Base-by-base conservation (phyloP, 345 rosid genomes). In the Corymbia maculata region DNA sequence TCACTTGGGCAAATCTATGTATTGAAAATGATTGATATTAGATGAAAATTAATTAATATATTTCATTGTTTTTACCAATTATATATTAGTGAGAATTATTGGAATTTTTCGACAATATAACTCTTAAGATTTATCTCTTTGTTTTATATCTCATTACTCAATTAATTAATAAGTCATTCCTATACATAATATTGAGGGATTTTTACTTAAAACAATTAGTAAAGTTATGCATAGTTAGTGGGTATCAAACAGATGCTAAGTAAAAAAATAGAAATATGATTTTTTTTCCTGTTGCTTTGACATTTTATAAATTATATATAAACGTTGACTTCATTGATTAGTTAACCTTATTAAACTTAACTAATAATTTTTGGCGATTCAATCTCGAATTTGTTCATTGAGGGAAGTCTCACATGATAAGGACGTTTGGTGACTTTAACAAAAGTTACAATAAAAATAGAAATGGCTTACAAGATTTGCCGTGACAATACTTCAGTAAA, bases 361-460 rank as follows among this genome's bases (percentile, higher is more conserved):
- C 28, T 55, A 55, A 55, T 55, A 55, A 22, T 22, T 22, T 36
- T 55, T 22, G 61, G 28, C 1, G 6, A 55, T 26, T 55, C 61
- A 22, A 8, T 55, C 28, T 55, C 61, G 24, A 55, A 12, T 1
- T 55, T 0, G 13, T 55, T 12, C 61, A 22, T 55, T 2, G 0
- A 4, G 2, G 2, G 61, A 55, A 1, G 13, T 28, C 61, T 28
- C 2, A 55, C 11, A 21, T 55, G 22, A 55, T 55, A 8, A 55
- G 5, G 28, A 55, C 28, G 21, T 6, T 1, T 55, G 26, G 61
- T 55, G 0, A 55, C 11, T 26, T 10, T 55, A 55, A 55, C 26
- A 55, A 21, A 55, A 55, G 59, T 10, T 19, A 55, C 4, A 8
- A 0, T 22, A 0, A 3, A 0, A 55, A 55, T 26, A 55, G 61